Evolutionary conservation across 257 asterid genomes (phyloP).

Genomic region (Nicotiana obtusifolia): DNA sequence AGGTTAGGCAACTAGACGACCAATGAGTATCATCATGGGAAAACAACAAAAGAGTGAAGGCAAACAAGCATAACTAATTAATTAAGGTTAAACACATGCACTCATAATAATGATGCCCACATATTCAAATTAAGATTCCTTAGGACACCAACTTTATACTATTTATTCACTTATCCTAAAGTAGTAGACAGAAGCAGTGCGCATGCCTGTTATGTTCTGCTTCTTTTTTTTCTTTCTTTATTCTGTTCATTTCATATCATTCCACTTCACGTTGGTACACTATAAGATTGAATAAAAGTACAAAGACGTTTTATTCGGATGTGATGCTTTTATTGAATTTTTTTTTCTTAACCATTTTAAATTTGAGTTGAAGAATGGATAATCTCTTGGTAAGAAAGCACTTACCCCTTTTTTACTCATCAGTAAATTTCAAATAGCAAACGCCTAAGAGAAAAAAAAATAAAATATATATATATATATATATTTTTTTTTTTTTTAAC

Average conservation of each 20-base stretch:
- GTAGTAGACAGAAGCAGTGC: neutral
- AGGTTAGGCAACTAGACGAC: neutral
- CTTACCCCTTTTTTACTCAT: no score
- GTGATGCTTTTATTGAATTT: neutral
- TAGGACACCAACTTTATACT: neutral
- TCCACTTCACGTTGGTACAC: neutral
- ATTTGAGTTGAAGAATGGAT: no score
- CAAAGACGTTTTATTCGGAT: neutral
- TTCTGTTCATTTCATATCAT: neutral
- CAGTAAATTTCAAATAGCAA: neutral
- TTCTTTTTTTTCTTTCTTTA: no score
- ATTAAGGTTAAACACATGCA: neutral
- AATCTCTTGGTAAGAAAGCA: no score
- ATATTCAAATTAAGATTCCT: neutral
- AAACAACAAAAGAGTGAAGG: neutral
- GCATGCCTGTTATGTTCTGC: constrained; percentile 8
- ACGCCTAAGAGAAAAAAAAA: neutral
- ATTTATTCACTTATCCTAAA: neutral
- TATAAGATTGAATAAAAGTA: neutral
- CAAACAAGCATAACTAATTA: neutral
- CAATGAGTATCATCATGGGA: neutral
- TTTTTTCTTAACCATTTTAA: no score
- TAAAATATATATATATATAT: no score
- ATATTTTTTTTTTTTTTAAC: neutral
- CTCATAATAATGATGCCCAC: constrained; percentile 6